Conservation (phyloP, 2,329 filamentous ascomycete species). For the Pseudopyrenochaeta lycopersici region DNA sequence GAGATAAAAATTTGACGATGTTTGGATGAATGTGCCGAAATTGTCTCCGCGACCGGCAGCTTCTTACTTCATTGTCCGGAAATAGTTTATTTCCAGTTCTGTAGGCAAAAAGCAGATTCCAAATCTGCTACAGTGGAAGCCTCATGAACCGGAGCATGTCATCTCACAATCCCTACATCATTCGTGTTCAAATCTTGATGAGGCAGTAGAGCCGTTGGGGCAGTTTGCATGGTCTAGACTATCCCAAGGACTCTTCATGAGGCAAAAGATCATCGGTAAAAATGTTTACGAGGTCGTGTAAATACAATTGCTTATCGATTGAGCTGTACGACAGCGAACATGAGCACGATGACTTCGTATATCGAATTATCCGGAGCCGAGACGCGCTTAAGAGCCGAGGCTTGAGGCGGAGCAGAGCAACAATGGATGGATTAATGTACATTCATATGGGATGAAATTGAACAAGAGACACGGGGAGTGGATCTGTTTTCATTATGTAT, state of each 20-base stretch:
- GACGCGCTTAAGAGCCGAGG: slow-evolving; percentile 5
- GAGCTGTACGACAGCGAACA: background rate
- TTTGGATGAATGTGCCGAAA: background rate
- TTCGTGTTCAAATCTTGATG: background rate
- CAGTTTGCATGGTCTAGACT: background rate
- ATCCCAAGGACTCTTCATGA: background rate
- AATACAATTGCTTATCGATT: slow-evolving; percentile 1
- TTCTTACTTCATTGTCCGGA: background rate
- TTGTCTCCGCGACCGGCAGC: background rate
- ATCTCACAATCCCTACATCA: background rate
- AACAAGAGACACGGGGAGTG: slow-evolving; percentile 9
- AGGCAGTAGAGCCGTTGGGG: background rate
- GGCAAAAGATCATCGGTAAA: slow-evolving; percentile 1
- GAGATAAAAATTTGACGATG: background rate
- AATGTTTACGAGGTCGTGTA: slow-evolving; percentile 5
- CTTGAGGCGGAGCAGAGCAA: slow-evolving; percentile 14
- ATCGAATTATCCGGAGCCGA: slow-evolving; percentile 24
- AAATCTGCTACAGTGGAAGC: background rate
- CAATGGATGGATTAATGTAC: slow-evolving; percentile 29
- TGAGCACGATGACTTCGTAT: slow-evolving; percentile 12
- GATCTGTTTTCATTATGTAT: slow-evolving; percentile 15
- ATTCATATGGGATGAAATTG: slow-evolving; percentile 29
- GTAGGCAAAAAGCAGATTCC: background rate
- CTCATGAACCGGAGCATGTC: background rate
- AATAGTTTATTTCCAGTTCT: background rate